These are phyloP conservation scores for Solanum lycopersicoides DNA, from an alignment of 257 asterid species.

Conservation along the genomic window DNA sequence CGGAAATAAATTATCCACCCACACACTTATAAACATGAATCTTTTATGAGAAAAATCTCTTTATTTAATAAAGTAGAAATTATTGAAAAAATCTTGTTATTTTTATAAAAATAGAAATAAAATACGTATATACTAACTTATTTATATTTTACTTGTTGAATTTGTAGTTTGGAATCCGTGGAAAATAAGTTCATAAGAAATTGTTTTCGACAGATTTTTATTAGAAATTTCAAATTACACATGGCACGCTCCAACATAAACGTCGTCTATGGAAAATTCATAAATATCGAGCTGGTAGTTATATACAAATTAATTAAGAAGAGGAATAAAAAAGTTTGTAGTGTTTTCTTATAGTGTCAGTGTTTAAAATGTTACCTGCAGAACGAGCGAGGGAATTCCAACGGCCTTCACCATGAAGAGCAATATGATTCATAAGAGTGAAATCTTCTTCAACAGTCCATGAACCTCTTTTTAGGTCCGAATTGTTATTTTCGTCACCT, in stretches of 20 bases:
- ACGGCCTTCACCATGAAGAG: constrained; percentile 83
- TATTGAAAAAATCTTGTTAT: background rate
- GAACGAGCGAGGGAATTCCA: constrained; percentile 81
- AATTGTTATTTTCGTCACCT: background rate
- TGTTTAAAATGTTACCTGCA: constrained; percentile 34
- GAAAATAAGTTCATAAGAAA: background rate
- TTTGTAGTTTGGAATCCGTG: background rate
- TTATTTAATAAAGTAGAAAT: accelerated
- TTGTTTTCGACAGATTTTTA: background rate
- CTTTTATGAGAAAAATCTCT: background rate
- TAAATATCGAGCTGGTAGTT: background rate
- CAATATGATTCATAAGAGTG: constrained; percentile 49
- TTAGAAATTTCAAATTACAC: background rate
- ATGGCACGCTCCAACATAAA: no score
- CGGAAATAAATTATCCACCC: background rate
- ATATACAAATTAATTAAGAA: no score
- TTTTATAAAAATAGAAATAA: no score
- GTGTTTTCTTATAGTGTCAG: background rate
- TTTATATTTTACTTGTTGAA: background rate
- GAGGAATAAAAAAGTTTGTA: no score
- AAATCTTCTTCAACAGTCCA: constrained; percentile 43
- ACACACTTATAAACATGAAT: background rate
- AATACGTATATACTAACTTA: background rate
- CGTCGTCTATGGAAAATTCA: background rate
- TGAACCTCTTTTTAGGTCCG: constrained; percentile 65